Base-by-base conservation (phyloP, 208 protist species). In the Leishmania amazonensis region DNA sequence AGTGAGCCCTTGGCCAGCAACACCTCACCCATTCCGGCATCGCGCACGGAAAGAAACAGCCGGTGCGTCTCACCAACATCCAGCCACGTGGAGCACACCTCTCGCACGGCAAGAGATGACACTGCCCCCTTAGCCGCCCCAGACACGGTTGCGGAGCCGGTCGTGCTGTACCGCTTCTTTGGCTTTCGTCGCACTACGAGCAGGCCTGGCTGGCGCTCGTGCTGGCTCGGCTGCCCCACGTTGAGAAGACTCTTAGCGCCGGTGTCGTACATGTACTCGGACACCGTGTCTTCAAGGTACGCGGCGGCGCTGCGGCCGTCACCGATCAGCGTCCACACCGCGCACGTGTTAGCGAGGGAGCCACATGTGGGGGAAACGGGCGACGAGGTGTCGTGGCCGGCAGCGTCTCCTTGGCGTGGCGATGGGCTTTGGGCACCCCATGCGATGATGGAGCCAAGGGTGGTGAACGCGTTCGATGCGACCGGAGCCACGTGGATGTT, bases 301-400 rank as follows among this genome's bases (percentile, higher is more conserved):
- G 94, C 89, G 17, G 83, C 85, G 9, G 90, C 85, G 64, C 79
- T 91, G 77, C 94, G 90, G 57, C 89, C 90, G 45, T 97, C 93
- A 1, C 82, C 79, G 1, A 95, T 45, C 21, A 97, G 81, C 15
- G 91, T 93, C 84, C 88, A 95, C 19, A 86, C 80, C 7, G 86
- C 91, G 0, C 75, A 85, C 7, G 77, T 78, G 28, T 76, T 72
- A n/a, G 40, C 31, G 8, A 76, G 76, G 38, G 40, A 42, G 53
- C 47, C 38, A 15, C 40, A 19, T 15, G 42, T 73, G 24, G 68
- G 45, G 31, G 42, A 73, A 47, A 47, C 68, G 19, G 9, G 21
- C 19, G 68, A 73, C 38, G 68, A 49, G 68, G 68, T 73, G 42
- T 54, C 42, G 42, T 13, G 0, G 17, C 21, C 42, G 5, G 21